Percentiles rank a stretch among this genome's conserved stretches.
phyloP scores from a whole-genome alignment of 345 rosid genomes.

The Salix exigua region DNA sequence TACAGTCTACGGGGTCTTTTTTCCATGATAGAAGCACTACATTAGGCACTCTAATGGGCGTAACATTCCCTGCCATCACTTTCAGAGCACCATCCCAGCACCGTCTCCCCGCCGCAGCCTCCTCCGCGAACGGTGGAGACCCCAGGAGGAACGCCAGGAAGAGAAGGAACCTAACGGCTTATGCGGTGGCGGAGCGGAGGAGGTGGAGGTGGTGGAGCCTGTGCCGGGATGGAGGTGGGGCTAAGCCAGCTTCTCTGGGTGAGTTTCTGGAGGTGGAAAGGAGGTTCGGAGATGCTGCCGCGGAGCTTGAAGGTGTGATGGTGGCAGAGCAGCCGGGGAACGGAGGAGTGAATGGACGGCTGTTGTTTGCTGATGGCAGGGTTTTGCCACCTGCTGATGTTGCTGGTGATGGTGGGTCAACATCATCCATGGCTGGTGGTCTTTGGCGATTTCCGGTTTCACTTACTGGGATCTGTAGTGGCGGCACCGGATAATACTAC shows the following conservation, averaged over 20 bases:
- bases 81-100: slow-evolving; percentile 58
- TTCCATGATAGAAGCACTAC: slow-evolving; percentile 96
- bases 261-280: slow-evolving; percentile 90
- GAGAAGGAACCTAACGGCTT: slow-evolving; percentile 19
- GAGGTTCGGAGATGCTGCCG: slow-evolving; percentile 68
- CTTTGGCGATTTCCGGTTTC: slow-evolving; percentile 72
- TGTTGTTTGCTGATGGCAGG: slow-evolving; percentile 73
- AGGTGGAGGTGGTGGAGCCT: slow-evolving; percentile 80
- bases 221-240: slow-evolving; percentile 55
- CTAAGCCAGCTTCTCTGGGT: slow-evolving; percentile 71
- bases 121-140: not conserved
- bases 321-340: slow-evolving; percentile 27
- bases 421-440: slow-evolving; percentile 36
- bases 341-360: slow-evolving; percentile 33
- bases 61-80: slow-evolving; percentile 62
- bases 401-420: slow-evolving; percentile 22
- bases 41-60: slow-evolving; percentile 88
- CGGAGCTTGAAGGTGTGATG: slow-evolving; percentile 53
- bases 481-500: slow-evolving; percentile 35
- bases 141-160: slow-evolving; percentile 23
- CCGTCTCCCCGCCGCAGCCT: slow-evolving; percentile 26
- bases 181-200: slow-evolving; percentile 35
- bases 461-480: slow-evolving; percentile 69
- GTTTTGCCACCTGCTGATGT: slow-evolving; percentile 66
- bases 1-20: slow-evolving; percentile 88